Evolutionary conservation across 768 basidiomycete species (phyloP), one percentile per base, ranked within the genome.

Genomic region (Chalciporus sphaerocephalus): DNA sequence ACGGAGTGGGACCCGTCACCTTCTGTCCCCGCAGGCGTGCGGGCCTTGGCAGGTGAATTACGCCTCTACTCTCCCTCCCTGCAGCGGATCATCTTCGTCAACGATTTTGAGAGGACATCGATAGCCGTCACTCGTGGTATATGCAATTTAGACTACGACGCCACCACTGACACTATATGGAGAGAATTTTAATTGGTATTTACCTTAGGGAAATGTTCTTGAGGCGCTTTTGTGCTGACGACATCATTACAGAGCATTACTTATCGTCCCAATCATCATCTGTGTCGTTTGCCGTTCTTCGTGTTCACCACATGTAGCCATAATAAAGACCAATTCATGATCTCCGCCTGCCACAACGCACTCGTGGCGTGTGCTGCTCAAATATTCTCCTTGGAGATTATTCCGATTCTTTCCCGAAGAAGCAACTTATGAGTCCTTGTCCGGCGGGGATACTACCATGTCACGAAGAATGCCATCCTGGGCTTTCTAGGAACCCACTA

Each of bases 1-100:
- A 78, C 78, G 16, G 75, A 78, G 40, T 87, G 84, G 84, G 71
- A 73, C 5, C 84, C 83, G 8, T 61, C 75, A 7, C 83, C 80
- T 8, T 60, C 70, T 12, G 66, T 76, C 23, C 68, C 73, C 2
- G 61, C 74, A 6, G 83, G 81, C 3, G 60, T 82, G 33, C 75
- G 80, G 17, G 80, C 81, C 2, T 66, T 86, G 6, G 74, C 75
- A 3, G 72, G 71, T 43, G 84, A 86, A 61, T 64, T 86, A 39
- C 74, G 76, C 32, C 64, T 85, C 9, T 86, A 85, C 53, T 77
- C 73, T 49, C 74, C 78, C 5, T 71, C 71, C 1, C 65, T 84
- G 22, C 54, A 53, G 8, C 70, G 70, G 17, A 71, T 83, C 6
- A 67, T 85, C n/a, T 85, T 83, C 51, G 80, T 85, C 39, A 70